phyloP scores from a whole-genome alignment of 352 stramenopile genomes.

The Elongisporangium senticosum region DNA sequence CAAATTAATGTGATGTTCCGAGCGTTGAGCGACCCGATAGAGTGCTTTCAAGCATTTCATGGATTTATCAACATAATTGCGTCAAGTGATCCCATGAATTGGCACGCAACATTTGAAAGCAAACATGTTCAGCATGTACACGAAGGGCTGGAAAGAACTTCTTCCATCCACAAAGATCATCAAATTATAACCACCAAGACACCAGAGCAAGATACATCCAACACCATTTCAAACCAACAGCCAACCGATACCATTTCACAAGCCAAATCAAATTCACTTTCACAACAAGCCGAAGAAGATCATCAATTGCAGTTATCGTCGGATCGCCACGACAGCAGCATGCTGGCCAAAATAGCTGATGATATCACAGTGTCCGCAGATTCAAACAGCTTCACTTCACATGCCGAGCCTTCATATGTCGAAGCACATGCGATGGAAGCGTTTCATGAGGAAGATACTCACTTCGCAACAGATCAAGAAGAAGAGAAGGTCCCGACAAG shows the following conservation, averaged over 20 bases:
- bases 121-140: background rate
- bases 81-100: constrained; percentile 24
- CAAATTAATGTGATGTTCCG: constrained; percentile 21
- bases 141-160: background rate
- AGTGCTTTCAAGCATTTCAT: constrained; percentile 38
- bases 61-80: constrained; percentile 32
- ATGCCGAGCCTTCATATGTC: background rate
- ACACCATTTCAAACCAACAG: background rate
- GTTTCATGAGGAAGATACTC: background rate
- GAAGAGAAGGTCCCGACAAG: background rate
- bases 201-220: background rate
- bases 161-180: background rate
- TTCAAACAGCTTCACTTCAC: background rate
- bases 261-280: background rate
- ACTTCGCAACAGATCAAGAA: background rate
- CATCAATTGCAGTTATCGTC: background rate
- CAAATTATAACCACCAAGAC: background rate
- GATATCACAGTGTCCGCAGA: background rate
- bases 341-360: background rate
- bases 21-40: constrained; percentile 14
- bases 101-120: constrained; percentile 18
- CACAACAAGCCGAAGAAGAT: background rate
- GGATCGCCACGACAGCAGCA: background rate
- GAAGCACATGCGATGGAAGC: background rate
- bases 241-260: background rate